Evolutionary conservation across 768 basidiomycete genomes (phyloP), one percentile per base, ranked within the genome.

Genomic region (Amanita brunnescens): DNA sequence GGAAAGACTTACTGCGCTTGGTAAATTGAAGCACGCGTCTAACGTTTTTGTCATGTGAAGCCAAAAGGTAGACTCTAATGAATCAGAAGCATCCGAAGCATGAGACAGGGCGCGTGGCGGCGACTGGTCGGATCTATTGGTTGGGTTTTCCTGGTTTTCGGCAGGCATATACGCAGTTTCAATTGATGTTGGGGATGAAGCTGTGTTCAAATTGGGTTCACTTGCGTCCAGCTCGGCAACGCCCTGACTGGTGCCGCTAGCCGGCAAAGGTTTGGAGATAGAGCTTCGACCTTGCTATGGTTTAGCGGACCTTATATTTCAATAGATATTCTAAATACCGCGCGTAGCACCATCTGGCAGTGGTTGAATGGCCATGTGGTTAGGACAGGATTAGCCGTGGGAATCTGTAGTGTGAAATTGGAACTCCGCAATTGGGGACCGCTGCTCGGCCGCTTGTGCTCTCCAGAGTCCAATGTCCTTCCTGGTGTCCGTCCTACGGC

Each of bases 41-140:
- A 83, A 64, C 1, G 75, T 76, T 9, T 77, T 74, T 4, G 71
- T 70, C 80, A 85, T 83, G 56, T 76, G 77, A 24, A 74, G 52
- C 81, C 81, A 83, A 54, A 81, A 74, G 54, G 79, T 30, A 3
- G 78, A 14, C 70, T 61, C 51, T 80, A 77, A 10, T 78, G 73
- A 10, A 78, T 24, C 21, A n/a, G 10, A 60, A 12, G 72, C 55
- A 50, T 76, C 73, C 20, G 67, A 58, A 5, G 63, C 64, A 8
- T 52, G 58, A n/a, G 59, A 41, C n/a, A 65, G 59, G n/a, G 57
- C 47, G 24, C 46, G 35, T 23, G 54, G 52, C 7, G 32, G 3
- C 16, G 32, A 16, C 3, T 12, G 29, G 1, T n/a, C 24, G n/a
- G 26, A 5, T 14, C 13, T 16, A 5, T 32, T 14, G 7, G 44